Evolutionary conservation across 257 asterid genomes (phyloP), one percentile per base, ranked within the genome.

Genomic region (Jacaranda copaia): DNA sequence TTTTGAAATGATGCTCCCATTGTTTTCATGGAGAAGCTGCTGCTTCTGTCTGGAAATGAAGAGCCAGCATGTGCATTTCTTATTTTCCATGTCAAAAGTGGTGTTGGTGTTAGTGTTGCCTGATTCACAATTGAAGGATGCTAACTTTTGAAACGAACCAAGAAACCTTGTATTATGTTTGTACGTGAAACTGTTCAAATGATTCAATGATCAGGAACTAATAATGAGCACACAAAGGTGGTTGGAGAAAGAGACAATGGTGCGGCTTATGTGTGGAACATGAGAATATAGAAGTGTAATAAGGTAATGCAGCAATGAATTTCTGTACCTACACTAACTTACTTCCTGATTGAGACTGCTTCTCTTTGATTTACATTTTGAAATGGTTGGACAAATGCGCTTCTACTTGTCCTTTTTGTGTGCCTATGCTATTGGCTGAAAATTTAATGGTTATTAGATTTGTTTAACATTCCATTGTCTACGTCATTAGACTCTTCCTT

Each of bases 181-280:
- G 72, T 71, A 72, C 32, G 38, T 78, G 62, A 38, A 75, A 56
- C 72, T 68, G 61, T 83, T 79, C n/a, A 69, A 66, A 62, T 67
- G 69, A 66, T 83, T 57, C 66, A 73, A 64, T 87, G 81, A 63
- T 75, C 87, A 96, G 99, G 99, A 76, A 91, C 89, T 78, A 89
- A 84, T 78, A 96, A 96, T 74, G 99, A 98, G 73, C 98, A 96
- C 86, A 96, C 99, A 60, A 90, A 88, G 87, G 80, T 96, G 48
- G 90, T 96, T 63, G 89, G 98, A 42, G 99, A 93, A 87, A 98
- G 99, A 76, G 98, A 96, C 84, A 93, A 93, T 65, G 98, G 99
- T 15, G 96, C 93, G 84, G 99, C 99, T 63, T 93, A 96, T 85
- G 83, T 96, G 61, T 96, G 98, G 99, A 91, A 90, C 84, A 83